Conservation (phyloP, 1,284 basidiomycete genomes). For the Malassezia japonica region DNA sequence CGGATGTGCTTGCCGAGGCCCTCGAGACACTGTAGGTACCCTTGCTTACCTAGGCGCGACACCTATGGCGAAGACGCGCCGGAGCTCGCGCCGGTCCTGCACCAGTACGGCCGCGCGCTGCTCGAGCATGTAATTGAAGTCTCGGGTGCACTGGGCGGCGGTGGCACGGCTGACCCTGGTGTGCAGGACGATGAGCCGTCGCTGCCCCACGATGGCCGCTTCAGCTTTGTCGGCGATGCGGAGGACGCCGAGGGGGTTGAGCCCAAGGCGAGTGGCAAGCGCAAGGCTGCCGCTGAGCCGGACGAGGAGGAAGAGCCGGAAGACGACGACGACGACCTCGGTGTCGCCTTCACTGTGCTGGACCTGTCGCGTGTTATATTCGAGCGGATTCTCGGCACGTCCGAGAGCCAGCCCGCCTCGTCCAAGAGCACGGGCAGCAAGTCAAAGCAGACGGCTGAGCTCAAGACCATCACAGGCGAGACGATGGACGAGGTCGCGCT, state of each 20-base stretch:
- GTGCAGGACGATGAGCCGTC: background rate
- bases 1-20: conserved; percentile 28
- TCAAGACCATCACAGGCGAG: conserved; percentile 30
- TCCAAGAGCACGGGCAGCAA: background rate
- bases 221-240: background rate
- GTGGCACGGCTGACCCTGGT: conserved; percentile 10
- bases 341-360: conserved; percentile 37
- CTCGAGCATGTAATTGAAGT: conserved; percentile 39
- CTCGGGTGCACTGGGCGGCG: conserved; percentile 37
- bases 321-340: conserved; percentile 33
- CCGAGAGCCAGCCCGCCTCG: background rate
- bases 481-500: conserved; percentile 22
- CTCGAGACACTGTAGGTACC: conserved; percentile 30
- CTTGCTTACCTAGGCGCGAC: conserved; percentile 11
- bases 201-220: too few species aligned
- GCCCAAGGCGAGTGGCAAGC: background rate
- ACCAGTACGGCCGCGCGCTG: conserved; percentile 39
- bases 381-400: conserved; percentile 24
- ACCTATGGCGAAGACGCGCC: conserved; percentile 32
- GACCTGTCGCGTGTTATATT: conserved; percentile 41
- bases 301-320: conserved; percentile 5
- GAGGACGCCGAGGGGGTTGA: background rate
- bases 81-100: conserved; percentile 35
- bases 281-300: conserved; percentile 2
- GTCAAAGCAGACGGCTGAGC: conserved; percentile 5